phyloP scores from a whole-genome alignment of 352 stramenopile genomes.

The Globisporangium nagaii region DNA sequence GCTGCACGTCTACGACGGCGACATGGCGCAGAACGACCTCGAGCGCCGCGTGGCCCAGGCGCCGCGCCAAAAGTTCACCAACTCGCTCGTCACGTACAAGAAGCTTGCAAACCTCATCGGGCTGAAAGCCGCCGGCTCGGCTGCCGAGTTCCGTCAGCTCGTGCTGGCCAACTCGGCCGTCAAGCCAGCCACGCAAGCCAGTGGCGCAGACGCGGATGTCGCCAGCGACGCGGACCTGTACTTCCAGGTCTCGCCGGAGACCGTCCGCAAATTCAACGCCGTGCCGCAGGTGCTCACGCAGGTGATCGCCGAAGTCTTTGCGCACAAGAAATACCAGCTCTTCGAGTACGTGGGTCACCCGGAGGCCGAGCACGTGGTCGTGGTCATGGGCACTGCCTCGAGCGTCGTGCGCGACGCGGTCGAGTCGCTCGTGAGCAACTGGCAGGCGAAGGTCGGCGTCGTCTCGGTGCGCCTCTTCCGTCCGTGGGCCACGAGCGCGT shows the following conservation, averaged over 20 bases:
- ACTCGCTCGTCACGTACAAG: slow-evolving; percentile 65
- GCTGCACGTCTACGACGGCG: slow-evolving; percentile 91
- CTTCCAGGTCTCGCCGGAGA: slow-evolving; percentile 88
- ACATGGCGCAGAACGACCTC: slow-evolving; percentile 86
- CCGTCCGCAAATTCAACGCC: slow-evolving; percentile 77
- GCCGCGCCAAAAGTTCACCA: slow-evolving; percentile 48
- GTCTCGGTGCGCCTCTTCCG: slow-evolving; percentile 90
- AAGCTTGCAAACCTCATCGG: slow-evolving; percentile 63
- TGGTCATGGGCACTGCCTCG: slow-evolving; percentile 89
- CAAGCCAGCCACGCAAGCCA: not conserved
- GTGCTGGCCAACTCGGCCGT: slow-evolving; percentile 48
- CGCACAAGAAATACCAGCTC: slow-evolving; percentile 81
- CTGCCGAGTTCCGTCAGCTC: slow-evolving; percentile 55
- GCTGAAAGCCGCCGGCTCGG: slow-evolving; percentile 34
- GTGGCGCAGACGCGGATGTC: slow-evolving; percentile 26
- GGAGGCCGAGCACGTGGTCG: slow-evolving; percentile 80
- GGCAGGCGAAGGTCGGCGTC: slow-evolving; percentile 79
- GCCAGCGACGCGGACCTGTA: slow-evolving; percentile 84
- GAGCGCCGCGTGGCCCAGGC: slow-evolving; percentile 34
- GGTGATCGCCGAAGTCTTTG: slow-evolving; percentile 76
- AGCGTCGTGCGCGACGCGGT: slow-evolving; percentile 86
- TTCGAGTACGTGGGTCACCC: slow-evolving; percentile 90
- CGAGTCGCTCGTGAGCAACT: slow-evolving; percentile 79
- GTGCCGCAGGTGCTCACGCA: slow-evolving; percentile 64
- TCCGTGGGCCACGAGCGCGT: slow-evolving; percentile 76